Evolutionary conservation across 257 asterid genomes (phyloP), one percentile per base, ranked within the genome.

Genomic region (Nicotiana tabacum): DNA sequence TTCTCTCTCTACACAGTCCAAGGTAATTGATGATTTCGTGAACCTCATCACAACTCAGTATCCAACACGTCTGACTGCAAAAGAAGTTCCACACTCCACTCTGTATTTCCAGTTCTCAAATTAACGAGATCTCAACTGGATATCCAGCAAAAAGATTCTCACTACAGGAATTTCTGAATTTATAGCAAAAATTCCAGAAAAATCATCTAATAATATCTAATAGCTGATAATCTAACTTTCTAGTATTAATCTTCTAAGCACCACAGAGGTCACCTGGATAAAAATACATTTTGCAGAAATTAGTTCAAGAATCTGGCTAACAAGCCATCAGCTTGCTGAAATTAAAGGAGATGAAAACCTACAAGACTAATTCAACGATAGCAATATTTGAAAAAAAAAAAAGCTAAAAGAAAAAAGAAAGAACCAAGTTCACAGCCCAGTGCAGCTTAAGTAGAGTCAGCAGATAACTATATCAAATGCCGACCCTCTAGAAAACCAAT

Each of bases 21-120:
- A 72, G 60, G 78, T 43, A 72, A 72, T 30, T 72, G 79, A 72
- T 72, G 79, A 72, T 46, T 24, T 72, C 2, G 79, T 72, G 79
- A 72, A 72, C n/a, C 9, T 46, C 61, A 72, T 72, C 51, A 58
- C 79, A 72, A 24, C 39, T 46, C 37, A 72, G 37, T 24, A 72
- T 72, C 60, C 27, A 72, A 46, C 21, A 72, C 15, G 24, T 72
- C 61, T 46, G 61, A 72, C 24, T 72, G 15, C 37, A 30, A 72
- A 72, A 21, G 8, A 24, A 32, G 60, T 13, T 46, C 79, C 79
- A 32, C 4, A 0, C 79, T 72, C 21, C 24, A 27, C 39, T 72
- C 37, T 46, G 61, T 46, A 24, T 46, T 29, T 72, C 61, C n/a
- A 24, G 79, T 46, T 72, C 61, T 72, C 60, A 72, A 58, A 72